Percentiles rank a stretch among this genome's conserved stretches.
Evolutionary conservation across 495 filamentous ascomycete species (phyloP).

Genomic region (Penicillium daleae): DNA sequence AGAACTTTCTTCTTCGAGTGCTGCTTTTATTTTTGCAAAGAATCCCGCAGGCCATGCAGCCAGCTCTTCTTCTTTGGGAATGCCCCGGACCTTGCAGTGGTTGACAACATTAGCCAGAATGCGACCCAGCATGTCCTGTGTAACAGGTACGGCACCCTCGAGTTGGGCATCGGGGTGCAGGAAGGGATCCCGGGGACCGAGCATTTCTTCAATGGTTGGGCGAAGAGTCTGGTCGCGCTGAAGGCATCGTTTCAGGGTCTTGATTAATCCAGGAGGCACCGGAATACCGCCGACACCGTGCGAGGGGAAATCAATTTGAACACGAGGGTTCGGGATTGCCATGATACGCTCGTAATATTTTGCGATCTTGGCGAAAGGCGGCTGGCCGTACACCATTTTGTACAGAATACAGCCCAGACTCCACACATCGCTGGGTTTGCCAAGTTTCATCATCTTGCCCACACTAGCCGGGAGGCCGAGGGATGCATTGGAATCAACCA

Average conservation of each 20-base stretch:
- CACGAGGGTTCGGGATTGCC: slow-evolving; percentile 87
- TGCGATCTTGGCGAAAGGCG: slow-evolving; percentile 89
- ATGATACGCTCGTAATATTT: slow-evolving; percentile 74
- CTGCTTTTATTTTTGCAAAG: slow-evolving; percentile 64
- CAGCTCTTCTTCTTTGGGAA: slow-evolving; percentile 74
- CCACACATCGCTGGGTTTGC: slow-evolving; percentile 96
- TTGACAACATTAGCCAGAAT: slow-evolving; percentile 78
- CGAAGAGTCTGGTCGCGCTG: slow-evolving; percentile 75
- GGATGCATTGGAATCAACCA: slow-evolving; percentile 82
- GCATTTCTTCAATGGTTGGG: slow-evolving; percentile 76
- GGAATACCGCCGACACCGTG: slow-evolving; percentile 71
- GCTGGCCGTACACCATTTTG: slow-evolving; percentile 93
- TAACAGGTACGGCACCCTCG: slow-evolving; percentile 70
- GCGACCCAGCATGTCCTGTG: slow-evolving; percentile 72
- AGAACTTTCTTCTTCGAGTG: slow-evolving; percentile 58
- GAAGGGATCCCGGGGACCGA: slow-evolving; percentile 74
- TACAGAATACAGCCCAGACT: slow-evolving; percentile 94
- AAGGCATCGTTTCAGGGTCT: slow-evolving; percentile 78
- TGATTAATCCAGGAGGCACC: slow-evolving; percentile 70
- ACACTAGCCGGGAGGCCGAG: slow-evolving; percentile 58
- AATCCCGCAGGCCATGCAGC: slow-evolving; percentile 70
- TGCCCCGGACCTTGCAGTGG: slow-evolving; percentile 66
- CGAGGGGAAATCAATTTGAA: slow-evolving; percentile 80
- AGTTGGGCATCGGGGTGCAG: slow-evolving; percentile 71
- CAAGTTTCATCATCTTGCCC: slow-evolving; percentile 88